Evolutionary conservation across 129 eudicot species (phyloP), one percentile per base, ranked within the genome.

Genomic region (Helichrysum umbraculigerum): DNA sequence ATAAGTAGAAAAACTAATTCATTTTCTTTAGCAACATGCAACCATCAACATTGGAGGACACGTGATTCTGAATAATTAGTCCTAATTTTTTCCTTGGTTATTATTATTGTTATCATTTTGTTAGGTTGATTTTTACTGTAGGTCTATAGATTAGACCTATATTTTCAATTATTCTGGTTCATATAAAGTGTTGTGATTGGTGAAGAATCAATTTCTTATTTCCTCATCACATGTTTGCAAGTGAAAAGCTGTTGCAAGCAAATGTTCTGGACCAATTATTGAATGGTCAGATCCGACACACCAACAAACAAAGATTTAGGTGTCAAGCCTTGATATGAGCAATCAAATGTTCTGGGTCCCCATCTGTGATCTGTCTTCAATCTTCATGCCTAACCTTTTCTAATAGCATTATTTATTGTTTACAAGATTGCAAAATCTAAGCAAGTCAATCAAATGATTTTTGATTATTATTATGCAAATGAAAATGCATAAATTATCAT

Each of bases 211-310:
- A 68, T 61, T 78, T 78, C 54, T 41, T 58, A 66, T 57, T 74
- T 44, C 37, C 58, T 14, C 50, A 42, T 70, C 83, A 79, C 78
- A 79, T 66, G 42, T 72, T 44, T 12, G 17, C 52, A 44, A 44
- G 79, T 73, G 39, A 68, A 73, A 73, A 73, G 79, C 68, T 79
- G 83, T 80, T 80, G 65, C 41, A 80, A 72, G 61, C 29, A 66
- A n/a, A n/a, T n/a, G n/a, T n/a, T n/a, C n/a, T n/a, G n/a, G 32
- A 80, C 83, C 52, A 12, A 44, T 44, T 47, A 15, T 57, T 30
- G 17, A 58, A 29, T 32, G 2, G 51, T 42, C 51, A 42, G 37
- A 34, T 5, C 44, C 44, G 14, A 47, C n/a, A 44, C 52, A 47
- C n/a, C 54, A 47, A 74, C 50, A 75, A 16, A 44, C 47, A 41